Percentiles rank a stretch among this genome's conserved stretches.
Evolutionary conservation across 2,329 filamentous ascomycete genomes (phyloP).

Genomic region (Orbilia quercus): DNA sequence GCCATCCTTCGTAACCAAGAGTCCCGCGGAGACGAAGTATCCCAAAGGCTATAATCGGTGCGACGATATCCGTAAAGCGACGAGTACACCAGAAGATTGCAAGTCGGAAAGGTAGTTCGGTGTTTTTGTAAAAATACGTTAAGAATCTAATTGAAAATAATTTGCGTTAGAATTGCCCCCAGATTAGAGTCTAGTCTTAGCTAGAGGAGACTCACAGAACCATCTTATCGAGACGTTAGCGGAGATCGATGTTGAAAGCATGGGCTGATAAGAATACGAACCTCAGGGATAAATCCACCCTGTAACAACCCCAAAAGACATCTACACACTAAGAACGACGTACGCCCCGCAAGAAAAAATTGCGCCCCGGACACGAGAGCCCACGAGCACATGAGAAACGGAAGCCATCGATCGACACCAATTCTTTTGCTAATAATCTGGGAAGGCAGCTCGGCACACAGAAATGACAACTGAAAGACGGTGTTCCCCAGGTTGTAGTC

Average conservation of each 20-base stretch:
- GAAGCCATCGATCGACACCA: slow-evolving; percentile 72
- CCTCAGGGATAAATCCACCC: slow-evolving; percentile 61
- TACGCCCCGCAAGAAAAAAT: slow-evolving; percentile 66
- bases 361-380: slow-evolving; percentile 68
- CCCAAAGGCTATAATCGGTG: slow-evolving; percentile 70
- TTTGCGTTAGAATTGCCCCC: neutral
- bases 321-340: slow-evolving; percentile 64
- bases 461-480: slow-evolving; percentile 69
- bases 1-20: slow-evolving; percentile 68
- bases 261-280: neutral
- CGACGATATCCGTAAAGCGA: slow-evolving; percentile 68
- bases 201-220: slow-evolving; percentile 19
- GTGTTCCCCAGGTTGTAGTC: slow-evolving; percentile 69
- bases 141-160: slow-evolving; percentile 66
- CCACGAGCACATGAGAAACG: slow-evolving; percentile 70
- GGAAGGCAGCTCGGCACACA: slow-evolving; percentile 71
- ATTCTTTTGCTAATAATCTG: slow-evolving; percentile 72
- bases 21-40: slow-evolving; percentile 67
- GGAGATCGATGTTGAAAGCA: neutral
- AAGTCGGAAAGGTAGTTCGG: slow-evolving; percentile 75
- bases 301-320: slow-evolving; percentile 65
- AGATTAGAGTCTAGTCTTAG: no score
- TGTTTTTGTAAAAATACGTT: slow-evolving; percentile 79
- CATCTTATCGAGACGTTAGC: slow-evolving; percentile 12
- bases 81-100: slow-evolving; percentile 78